phyloP scores from a whole-genome alignment of 2,329 filamentous ascomycete genomes.

The Beauveria australis region DNA sequence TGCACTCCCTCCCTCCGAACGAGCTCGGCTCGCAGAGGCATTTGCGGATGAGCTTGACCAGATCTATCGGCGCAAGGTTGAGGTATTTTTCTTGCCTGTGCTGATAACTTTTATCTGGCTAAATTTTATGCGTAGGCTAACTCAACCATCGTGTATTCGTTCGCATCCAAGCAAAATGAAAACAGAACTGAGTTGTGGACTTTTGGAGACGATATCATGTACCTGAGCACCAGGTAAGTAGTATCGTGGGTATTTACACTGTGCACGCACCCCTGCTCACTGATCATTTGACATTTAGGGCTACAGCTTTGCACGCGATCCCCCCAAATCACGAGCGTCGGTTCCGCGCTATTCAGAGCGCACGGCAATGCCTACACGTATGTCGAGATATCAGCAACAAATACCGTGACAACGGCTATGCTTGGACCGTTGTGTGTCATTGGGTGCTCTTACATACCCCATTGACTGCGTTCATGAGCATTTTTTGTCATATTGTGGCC shows the following conservation, averaged over 20 bases:
- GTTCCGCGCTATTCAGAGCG: background rate
- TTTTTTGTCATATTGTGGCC: background rate
- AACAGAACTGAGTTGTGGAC: background rate
- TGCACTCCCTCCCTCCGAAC: background rate
- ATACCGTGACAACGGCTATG: background rate
- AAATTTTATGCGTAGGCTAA: background rate
- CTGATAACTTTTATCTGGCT: background rate
- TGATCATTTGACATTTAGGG: background rate
- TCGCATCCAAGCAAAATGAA: background rate
- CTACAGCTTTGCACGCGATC: slow-evolving; percentile 2
- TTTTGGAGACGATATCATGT: background rate
- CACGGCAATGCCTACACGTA: background rate
- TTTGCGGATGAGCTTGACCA: slow-evolving; percentile 1
- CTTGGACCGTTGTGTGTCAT: background rate
- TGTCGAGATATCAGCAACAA: slow-evolving; percentile 1
- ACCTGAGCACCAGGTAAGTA: slow-evolving; percentile 2
- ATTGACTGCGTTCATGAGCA: slow-evolving; percentile 2
- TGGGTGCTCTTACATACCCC: slow-evolving; percentile 2
- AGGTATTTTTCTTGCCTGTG: background rate
- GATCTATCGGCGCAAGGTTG: background rate
- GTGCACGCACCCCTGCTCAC: background rate
- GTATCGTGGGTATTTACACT: background rate
- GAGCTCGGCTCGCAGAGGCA: background rate
- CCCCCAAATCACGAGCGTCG: background rate
- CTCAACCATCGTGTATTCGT: background rate